These are phyloP conservation scores for Parachaetomium inaequale DNA, from an alignment of 495 filamentous ascomycete genomes.

Conservation along the genomic window DNA sequence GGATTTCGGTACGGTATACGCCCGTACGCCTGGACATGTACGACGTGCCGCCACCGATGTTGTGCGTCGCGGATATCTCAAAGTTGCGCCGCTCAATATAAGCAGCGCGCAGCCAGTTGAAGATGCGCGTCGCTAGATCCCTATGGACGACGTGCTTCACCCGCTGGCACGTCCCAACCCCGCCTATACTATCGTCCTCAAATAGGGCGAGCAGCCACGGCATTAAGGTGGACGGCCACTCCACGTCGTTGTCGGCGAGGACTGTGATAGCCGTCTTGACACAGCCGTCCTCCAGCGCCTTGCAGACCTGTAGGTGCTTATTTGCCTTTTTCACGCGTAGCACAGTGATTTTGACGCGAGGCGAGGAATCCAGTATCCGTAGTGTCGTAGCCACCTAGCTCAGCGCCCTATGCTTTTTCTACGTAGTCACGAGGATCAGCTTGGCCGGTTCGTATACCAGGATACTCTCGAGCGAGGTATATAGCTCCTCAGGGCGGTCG, in stretches of 20 bases:
- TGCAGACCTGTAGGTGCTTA: conserved; percentile 79
- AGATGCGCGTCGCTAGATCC: conserved; percentile 55
- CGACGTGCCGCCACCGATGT: conserved; percentile 79
- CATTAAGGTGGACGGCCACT: conserved; percentile 71
- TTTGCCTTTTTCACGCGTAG: conserved; percentile 52
- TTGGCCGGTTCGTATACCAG: conserved; percentile 50
- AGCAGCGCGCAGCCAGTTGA: conserved; percentile 73
- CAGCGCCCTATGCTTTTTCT: conserved; percentile 47
- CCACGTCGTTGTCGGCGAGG: conserved; percentile 85
- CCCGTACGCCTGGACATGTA: conserved; percentile 86
- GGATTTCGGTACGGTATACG: conserved; percentile 74
- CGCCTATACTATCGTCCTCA: conserved; percentile 65
- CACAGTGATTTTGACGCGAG: conserved; percentile 41
- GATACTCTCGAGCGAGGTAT: conserved; percentile 51
- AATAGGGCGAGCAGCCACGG: conserved; percentile 84
- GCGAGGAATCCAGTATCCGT: conserved; percentile 20
- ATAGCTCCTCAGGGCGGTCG: conserved; percentile 51
- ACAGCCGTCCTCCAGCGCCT: conserved; percentile 63
- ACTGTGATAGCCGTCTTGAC: conserved; percentile 71
- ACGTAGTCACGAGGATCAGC: conserved; percentile 54
- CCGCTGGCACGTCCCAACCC: conserved; percentile 78
- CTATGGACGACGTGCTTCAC: conserved; percentile 62
- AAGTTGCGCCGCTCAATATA: conserved; percentile 86
- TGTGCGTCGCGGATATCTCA: conserved; percentile 81
- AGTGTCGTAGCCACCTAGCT: conserved; percentile 43